Conservation (phyloP, 2,329 filamentous ascomycete species). For the Cladophialophora bantiana region DNA sequence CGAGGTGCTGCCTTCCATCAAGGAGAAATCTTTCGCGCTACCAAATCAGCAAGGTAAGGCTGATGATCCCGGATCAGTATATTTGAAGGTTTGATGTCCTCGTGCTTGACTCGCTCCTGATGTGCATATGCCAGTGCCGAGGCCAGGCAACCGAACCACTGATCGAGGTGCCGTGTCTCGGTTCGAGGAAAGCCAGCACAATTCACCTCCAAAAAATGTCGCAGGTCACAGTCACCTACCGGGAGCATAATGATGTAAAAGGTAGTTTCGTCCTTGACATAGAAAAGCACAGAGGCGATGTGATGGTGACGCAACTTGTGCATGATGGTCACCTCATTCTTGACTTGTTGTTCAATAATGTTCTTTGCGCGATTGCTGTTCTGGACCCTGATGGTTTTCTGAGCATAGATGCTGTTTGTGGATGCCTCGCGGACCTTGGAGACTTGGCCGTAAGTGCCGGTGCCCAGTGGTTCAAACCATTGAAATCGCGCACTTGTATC, state of each 20-base stretch:
- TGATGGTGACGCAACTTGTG: constrained; percentile 11
- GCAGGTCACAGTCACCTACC: constrained; percentile 4
- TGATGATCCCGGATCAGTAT: constrained; percentile 12
- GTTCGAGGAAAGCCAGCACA: constrained; percentile 7
- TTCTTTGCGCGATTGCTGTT: constrained; percentile 3
- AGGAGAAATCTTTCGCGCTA: constrained; percentile 7
- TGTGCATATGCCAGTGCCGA: constrained; percentile 8
- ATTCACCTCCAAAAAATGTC: constrained; percentile 11
- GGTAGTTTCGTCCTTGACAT: neutral
- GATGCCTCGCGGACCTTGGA: constrained; percentile 11
- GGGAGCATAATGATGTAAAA: constrained; percentile 14
- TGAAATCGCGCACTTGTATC: constrained; percentile 5
- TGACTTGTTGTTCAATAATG: constrained; percentile 4
- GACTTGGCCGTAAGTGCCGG: constrained; percentile 3
- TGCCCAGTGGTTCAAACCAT: constrained; percentile 9
- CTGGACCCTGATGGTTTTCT: constrained; percentile 7
- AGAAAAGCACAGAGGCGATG: constrained; percentile 10
- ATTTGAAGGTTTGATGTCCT: constrained; percentile 14
- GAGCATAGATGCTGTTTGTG: constrained; percentile 10
- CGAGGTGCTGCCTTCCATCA: constrained; percentile 11
- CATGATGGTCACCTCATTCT: constrained; percentile 7
- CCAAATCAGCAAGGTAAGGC: constrained; percentile 10
- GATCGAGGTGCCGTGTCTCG: constrained; percentile 4
- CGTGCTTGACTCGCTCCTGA: constrained; percentile 9
- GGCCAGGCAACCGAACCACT: constrained; percentile 9